These are phyloP conservation scores for Hydnomerulius pinastri DNA, from an alignment of 768 basidiomycete species.

Conservation along the genomic window DNA sequence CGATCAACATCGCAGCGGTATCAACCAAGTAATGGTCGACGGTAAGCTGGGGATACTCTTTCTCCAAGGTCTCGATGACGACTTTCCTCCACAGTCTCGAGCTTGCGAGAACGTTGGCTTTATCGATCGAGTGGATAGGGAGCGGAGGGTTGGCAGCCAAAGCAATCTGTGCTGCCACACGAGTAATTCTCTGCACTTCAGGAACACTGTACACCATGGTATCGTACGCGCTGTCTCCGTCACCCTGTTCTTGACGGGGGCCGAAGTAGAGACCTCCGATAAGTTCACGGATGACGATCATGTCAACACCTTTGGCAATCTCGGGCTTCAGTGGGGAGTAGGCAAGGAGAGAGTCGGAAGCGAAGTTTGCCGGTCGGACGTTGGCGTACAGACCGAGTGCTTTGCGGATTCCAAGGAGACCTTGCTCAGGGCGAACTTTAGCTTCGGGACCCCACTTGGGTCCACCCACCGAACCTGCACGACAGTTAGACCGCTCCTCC, in stretches of 20 bases:
- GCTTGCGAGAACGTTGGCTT: constrained; percentile 96
- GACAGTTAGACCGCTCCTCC: constrained; percentile 6
- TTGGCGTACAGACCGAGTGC: constrained; percentile 95
- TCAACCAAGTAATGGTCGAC: constrained; percentile 94
- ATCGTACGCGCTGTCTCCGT: constrained; percentile 81
- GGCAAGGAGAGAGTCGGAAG: constrained; percentile 83
- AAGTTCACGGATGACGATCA: constrained; percentile 94
- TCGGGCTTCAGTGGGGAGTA: constrained; percentile 89
- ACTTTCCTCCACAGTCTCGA: constrained; percentile 94
- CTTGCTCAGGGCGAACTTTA: constrained; percentile 90
- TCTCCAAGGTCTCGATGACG: constrained; percentile 78
- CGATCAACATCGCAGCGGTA: constrained; percentile 95
- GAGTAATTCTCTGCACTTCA: constrained; percentile 93
- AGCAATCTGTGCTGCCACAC: constrained; percentile 94
- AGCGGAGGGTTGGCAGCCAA: constrained; percentile 80
- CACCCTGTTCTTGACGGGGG: constrained; percentile 81
- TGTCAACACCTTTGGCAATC: constrained; percentile 80
- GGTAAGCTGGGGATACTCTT: constrained; percentile 86
- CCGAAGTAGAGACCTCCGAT: constrained; percentile 98
- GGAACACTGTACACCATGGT: constrained; percentile 89
- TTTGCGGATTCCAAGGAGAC: constrained; percentile 87
- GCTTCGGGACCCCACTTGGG: constrained; percentile 96
- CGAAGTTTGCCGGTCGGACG: constrained; percentile 95
- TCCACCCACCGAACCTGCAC: constrained; percentile 93
- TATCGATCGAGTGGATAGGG: constrained; percentile 91